Conservation (phyloP, 2,329 filamentous ascomycete species). For the Fusarium verrucosum region DNA sequence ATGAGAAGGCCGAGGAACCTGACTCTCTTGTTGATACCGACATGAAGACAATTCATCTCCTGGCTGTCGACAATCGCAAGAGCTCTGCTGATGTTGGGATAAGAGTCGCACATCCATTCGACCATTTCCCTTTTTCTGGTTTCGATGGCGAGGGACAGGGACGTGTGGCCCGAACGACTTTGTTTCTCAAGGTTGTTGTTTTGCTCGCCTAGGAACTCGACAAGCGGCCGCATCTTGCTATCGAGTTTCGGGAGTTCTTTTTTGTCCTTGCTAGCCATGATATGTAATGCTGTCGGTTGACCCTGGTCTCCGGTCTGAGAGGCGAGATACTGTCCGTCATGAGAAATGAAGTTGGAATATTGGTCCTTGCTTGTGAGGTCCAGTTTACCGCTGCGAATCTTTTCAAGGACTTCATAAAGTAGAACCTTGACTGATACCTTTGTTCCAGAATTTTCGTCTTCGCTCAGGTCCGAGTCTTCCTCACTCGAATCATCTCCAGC, state of each 20-base stretch:
- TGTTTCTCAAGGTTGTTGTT: neutral
- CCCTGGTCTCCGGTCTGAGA: constrained; percentile 16
- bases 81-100: neutral
- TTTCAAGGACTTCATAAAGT: neutral
- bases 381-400: neutral
- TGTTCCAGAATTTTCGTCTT: constrained; percentile 4
- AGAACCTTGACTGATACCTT: neutral
- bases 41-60: constrained; percentile 8
- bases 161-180: neutral
- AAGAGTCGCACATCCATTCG: constrained; percentile 9
- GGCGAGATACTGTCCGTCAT: constrained; percentile 15
- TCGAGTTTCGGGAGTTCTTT: constrained; percentile 28
- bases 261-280: constrained; percentile 28
- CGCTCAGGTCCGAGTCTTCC: neutral
- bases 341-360: neutral
- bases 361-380: neutral
- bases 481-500: constrained; percentile 9
- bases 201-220: neutral
- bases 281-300: constrained; percentile 30
- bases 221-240: constrained; percentile 26
- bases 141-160: constrained; percentile 1
- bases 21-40: constrained; percentile 23
- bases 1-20: constrained; percentile 31
- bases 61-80: neutral
- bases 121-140: constrained; percentile 1